Percentiles rank a stretch among this genome's conserved stretches.
Conservation (phyloP, 2,329 filamentous ascomycete species). For the Venturia effusa region DNA sequence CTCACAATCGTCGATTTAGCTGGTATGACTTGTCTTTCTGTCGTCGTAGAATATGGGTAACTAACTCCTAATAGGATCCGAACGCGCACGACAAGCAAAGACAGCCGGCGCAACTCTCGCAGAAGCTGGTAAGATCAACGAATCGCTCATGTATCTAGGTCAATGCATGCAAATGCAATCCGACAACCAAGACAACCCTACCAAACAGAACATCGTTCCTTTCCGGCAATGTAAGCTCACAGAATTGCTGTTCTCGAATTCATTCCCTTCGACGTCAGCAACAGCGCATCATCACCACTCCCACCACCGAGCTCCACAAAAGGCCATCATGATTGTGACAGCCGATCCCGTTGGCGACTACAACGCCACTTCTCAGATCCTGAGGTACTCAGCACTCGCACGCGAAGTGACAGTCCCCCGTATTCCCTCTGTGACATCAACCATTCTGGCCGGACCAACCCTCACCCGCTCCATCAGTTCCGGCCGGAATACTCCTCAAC, state of each 20-base stretch:
- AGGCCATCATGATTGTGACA: slow-evolving; percentile 90
- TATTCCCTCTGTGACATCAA: slow-evolving; percentile 69
- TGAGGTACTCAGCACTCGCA: slow-evolving; percentile 86
- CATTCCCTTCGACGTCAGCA: slow-evolving; percentile 31
- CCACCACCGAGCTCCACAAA: slow-evolving; percentile 59
- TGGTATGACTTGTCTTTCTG: slow-evolving; percentile 35
- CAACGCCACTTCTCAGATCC: slow-evolving; percentile 91
- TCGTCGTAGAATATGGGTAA: neutral
- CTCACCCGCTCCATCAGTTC: slow-evolving; percentile 15
- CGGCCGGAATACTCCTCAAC: slow-evolving; percentile 36
- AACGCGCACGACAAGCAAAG: slow-evolving; percentile 86
- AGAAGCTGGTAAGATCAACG: slow-evolving; percentile 96
- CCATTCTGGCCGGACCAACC: slow-evolving; percentile 41
- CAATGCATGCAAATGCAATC: slow-evolving; percentile 95
- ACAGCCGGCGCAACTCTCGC: slow-evolving; percentile 85
- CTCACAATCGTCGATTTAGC: slow-evolving; percentile 87
- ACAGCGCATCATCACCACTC: slow-evolving; percentile 34
- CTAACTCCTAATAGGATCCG: slow-evolving; percentile 47
- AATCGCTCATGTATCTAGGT: slow-evolving; percentile 94
- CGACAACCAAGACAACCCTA: slow-evolving; percentile 55
- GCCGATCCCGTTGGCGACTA: slow-evolving; percentile 89
- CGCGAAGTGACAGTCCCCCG: slow-evolving; percentile 87
- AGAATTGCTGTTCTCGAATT: slow-evolving; percentile 42
- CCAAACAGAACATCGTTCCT: slow-evolving; percentile 63
- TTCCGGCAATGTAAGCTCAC: slow-evolving; percentile 47